Evolutionary conservation across 805 yeast species (phyloP).

Genomic region (Saccharomycopsis vini): DNA sequence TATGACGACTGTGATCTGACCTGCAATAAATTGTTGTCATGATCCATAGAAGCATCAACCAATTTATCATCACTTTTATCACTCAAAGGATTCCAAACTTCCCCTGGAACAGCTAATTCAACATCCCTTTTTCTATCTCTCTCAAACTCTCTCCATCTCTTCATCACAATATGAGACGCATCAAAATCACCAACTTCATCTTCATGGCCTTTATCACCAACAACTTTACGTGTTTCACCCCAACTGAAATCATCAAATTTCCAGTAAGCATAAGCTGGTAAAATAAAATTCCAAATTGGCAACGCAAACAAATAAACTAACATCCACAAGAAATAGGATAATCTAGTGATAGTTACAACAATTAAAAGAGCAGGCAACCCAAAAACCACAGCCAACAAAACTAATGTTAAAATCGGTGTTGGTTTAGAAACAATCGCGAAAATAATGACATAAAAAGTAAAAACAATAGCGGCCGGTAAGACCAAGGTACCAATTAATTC

Average conservation of each 20-base stretch:
- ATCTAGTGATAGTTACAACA: slow-evolving; percentile 68
- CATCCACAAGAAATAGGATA: slow-evolving; percentile 73
- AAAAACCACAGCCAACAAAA: slow-evolving; percentile 66
- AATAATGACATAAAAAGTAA: slow-evolving; percentile 72
- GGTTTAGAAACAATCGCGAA: slow-evolving; percentile 63
- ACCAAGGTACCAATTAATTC: slow-evolving; percentile 84
- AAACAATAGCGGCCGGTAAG: slow-evolving; percentile 78
- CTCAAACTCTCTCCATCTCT: slow-evolving; percentile 92
- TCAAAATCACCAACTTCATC: slow-evolving; percentile 78
- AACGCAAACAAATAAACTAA: slow-evolving; percentile 65
- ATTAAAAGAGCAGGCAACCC: slow-evolving; percentile 82
- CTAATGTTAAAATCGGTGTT: slow-evolving; percentile 68
- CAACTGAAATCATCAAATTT: slow-evolving; percentile 92
- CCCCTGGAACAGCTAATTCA: slow-evolving; percentile 24
- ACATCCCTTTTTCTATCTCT: slow-evolving; percentile 37
- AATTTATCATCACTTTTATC: not conserved
- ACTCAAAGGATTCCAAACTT: slow-evolving; percentile 34
- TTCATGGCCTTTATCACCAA: slow-evolving; percentile 57
- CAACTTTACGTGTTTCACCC: slow-evolving; percentile 89
- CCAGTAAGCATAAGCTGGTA: slow-evolving; percentile 87
- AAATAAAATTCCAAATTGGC: slow-evolving; percentile 89
- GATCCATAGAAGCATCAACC: not conserved
- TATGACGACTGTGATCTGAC: too few species aligned
- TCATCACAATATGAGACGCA: slow-evolving; percentile 82
- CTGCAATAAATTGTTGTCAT: too few species aligned